A percentile compares a stretch with the other conserved stretches of the same genome.
Evolutionary conservation across 345 rosid species (phyloP).

Genomic region (Schrenkiella parvula): DNA sequence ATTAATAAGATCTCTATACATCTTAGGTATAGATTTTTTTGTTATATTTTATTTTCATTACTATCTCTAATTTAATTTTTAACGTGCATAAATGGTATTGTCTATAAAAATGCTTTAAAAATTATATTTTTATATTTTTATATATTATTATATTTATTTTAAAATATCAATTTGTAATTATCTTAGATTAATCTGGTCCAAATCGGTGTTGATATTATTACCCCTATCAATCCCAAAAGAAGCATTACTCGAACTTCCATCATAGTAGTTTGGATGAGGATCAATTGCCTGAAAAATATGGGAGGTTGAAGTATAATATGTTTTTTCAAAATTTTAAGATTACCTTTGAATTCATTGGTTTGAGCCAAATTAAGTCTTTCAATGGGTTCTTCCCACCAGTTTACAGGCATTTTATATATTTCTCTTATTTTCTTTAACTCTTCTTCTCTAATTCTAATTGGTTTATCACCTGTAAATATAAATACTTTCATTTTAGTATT

Average conservation of each 20-base stretch:
- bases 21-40: too few relatives aligned
- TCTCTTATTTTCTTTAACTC: constrained; percentile 37
- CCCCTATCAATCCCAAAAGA: constrained; percentile 7
- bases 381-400: constrained; percentile 53
- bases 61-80: too few relatives aligned
- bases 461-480: background rate
- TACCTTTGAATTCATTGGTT: constrained; percentile 31
- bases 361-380: constrained; percentile 32
- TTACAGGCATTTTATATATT: background rate
- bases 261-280: constrained; percentile 1
- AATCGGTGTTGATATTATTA: background rate
- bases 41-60: too few relatives aligned
- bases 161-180: too few relatives aligned
- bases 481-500: background rate
- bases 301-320: constrained; percentile 30
- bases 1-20: too few relatives aligned
- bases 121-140: too few relatives aligned
- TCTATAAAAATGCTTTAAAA: too few relatives aligned
- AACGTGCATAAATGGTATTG: too few relatives aligned
- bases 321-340: constrained; percentile 38
- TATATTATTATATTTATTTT: too few relatives aligned
- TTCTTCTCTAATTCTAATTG: constrained; percentile 48
- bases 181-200: background rate
- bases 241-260: background rate
- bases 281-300: background rate